These are phyloP conservation scores for Brassica juncea DNA, from an alignment of 345 rosid genomes.

Conservation along the genomic window DNA sequence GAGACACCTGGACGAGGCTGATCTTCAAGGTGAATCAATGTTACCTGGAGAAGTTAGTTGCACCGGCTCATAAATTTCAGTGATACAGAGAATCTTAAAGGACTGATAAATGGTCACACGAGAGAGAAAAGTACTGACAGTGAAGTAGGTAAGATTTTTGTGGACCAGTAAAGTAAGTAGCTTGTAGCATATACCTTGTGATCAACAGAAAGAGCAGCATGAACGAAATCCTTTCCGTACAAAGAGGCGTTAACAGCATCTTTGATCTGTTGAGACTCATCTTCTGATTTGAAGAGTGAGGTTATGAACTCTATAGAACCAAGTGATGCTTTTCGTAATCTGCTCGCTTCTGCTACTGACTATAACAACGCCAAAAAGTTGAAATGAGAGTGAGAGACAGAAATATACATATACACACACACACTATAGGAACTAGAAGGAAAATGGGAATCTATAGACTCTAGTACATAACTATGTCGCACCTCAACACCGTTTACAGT, in stretches of 20 bases:
- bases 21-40: conserved; percentile 96
- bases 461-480: not conserved
- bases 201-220: conserved; percentile 91
- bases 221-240: conserved; percentile 80
- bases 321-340: conserved; percentile 74
- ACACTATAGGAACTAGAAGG: not conserved
- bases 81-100: conserved; percentile 1
- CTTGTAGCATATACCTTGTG: conserved; percentile 58
- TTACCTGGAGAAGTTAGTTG: conserved; percentile 52
- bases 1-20: conserved; percentile 83
- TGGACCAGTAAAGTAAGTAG: not conserved
- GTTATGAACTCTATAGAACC: conserved; percentile 94
- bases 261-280: conserved; percentile 68
- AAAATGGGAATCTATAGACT: not conserved
- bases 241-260: conserved; percentile 81
- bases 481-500: conserved; percentile 75
- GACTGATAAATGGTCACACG: conserved; percentile 13
- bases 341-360: conserved; percentile 61
- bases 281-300: conserved; percentile 73
- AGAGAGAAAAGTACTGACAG: conserved; percentile 11
- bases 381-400: conserved; percentile 22
- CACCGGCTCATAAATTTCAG: conserved; percentile 27
- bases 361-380: conserved; percentile 42
- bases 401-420: not conserved
- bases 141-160: not conserved